A percentile compares a stretch with the other conserved stretches of the same genome.
Evolutionary conservation across 192 early-diverging fungal species (phyloP).

Genomic region (Gonapodya prolifera): DNA sequence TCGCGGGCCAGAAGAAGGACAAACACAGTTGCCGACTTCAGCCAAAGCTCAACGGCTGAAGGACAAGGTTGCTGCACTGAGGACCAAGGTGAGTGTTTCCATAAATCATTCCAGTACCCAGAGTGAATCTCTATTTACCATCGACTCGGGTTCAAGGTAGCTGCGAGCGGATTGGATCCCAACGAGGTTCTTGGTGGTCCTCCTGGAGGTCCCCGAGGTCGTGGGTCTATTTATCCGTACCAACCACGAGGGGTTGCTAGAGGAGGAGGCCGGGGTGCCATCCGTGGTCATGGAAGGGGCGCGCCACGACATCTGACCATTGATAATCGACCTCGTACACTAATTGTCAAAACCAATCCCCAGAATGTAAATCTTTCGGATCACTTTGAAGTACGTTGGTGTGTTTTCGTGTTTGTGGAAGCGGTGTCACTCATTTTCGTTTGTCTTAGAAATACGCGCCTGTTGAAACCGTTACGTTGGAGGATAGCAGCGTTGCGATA

Average conservation of each 20-base stretch:
- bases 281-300: background rate
- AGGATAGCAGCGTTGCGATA: too few relatives aligned
- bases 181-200: too few relatives aligned
- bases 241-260: too few relatives aligned
- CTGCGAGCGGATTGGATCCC: background rate
- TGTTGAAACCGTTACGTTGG: too few relatives aligned
- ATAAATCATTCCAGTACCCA: background rate
- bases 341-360: background rate
- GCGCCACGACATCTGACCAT: background rate
- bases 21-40: slow-evolving; percentile 14
- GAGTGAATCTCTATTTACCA: background rate
- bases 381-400: too few relatives aligned
- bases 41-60: slow-evolving; percentile 25
- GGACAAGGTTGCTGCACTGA: slow-evolving; percentile 43
- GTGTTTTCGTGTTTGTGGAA: too few relatives aligned
- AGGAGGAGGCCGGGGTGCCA: background rate
- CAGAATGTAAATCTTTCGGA: too few relatives aligned
- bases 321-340: background rate
- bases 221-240: too few relatives aligned
- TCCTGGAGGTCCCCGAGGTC: too few relatives aligned
- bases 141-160: too few relatives aligned
- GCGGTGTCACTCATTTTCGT: too few relatives aligned
- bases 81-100: slow-evolving; percentile 36
- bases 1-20: slow-evolving; percentile 6
- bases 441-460: too few relatives aligned